Evolutionary conservation across 768 basidiomycete genomes (phyloP).

Genomic region (Trametes cingulata): DNA sequence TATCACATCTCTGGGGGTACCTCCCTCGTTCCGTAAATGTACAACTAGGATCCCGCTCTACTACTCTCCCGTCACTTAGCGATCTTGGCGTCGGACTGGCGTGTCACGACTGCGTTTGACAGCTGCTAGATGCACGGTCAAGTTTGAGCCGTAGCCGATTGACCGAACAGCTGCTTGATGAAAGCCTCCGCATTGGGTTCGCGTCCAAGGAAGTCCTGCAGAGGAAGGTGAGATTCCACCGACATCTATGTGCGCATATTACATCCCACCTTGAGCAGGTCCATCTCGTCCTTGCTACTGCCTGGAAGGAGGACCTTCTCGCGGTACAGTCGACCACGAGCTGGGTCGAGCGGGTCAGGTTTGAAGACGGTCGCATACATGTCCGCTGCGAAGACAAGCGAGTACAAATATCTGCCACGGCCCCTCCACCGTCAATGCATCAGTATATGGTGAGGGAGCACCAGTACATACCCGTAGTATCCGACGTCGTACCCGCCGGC

Average conservation of each 20-base stretch:
- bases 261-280: conserved; percentile 62
- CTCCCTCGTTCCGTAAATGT: too few relatives aligned
- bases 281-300: conserved; percentile 77
- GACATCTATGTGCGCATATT: neutral
- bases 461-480: conserved; percentile 61
- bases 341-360: conserved; percentile 69
- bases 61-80: too few relatives aligned
- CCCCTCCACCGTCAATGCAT: neutral
- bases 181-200: conserved; percentile 76
- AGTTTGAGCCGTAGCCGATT: too few relatives aligned
- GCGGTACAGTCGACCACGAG: conserved; percentile 66
- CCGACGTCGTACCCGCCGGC: conserved; percentile 70
- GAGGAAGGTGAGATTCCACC: neutral
- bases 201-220: conserved; percentile 75
- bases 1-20: too few relatives aligned
- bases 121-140: too few relatives aligned
- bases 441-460: neutral
- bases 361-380: conserved; percentile 77
- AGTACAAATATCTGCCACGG: conserved; percentile 57
- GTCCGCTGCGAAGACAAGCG: conserved; percentile 62
- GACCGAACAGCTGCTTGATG: conserved; percentile 60
- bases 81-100: too few relatives aligned
- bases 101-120: too few relatives aligned
- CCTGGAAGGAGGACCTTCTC: conserved; percentile 74
- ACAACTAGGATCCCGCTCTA: too few relatives aligned